Evolutionary conservation across 2,329 filamentous ascomycete species (phyloP).

Genomic region (Penicillium sp.): DNA sequence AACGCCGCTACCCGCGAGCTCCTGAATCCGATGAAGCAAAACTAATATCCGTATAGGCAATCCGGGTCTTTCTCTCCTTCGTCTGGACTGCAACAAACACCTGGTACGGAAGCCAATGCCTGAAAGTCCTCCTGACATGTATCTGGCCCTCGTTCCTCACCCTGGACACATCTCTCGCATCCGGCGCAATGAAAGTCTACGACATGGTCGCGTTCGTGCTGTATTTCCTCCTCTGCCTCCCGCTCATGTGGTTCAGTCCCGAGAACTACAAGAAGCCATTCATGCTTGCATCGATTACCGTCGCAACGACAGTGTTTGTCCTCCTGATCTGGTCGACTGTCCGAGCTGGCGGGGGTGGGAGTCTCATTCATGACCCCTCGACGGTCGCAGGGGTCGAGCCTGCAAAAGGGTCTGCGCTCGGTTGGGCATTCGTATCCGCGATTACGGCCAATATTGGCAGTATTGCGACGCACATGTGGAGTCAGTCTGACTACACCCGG

Average conservation of each 20-base stretch:
- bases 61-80: slow-evolving; percentile 9
- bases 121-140: slow-evolving; percentile 53
- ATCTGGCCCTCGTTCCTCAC: slow-evolving; percentile 51
- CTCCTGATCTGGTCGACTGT: slow-evolving; percentile 53
- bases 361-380: slow-evolving; percentile 16
- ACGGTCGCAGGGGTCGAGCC: neutral
- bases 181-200: slow-evolving; percentile 52
- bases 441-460: slow-evolving; percentile 38
- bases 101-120: slow-evolving; percentile 54
- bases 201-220: slow-evolving; percentile 52
- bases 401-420: neutral
- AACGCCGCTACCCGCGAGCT: neutral
- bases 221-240: slow-evolving; percentile 51
- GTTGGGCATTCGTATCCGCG: slow-evolving; percentile 34
- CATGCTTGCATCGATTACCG: slow-evolving; percentile 45
- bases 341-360: slow-evolving; percentile 49
- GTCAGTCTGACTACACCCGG: slow-evolving; percentile 39
- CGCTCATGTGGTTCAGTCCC: slow-evolving; percentile 52
- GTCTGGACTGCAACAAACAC: slow-evolving; percentile 35
- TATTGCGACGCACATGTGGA: slow-evolving; percentile 37
- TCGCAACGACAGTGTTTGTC: slow-evolving; percentile 49
- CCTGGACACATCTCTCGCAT: slow-evolving; percentile 48
- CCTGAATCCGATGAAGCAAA: neutral
- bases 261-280: slow-evolving; percentile 52
- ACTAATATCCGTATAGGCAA: neutral